These are phyloP conservation scores for Sanghuangporus sanghuang DNA, from an alignment of 1,284 basidiomycete genomes.

Conservation along the genomic window DNA sequence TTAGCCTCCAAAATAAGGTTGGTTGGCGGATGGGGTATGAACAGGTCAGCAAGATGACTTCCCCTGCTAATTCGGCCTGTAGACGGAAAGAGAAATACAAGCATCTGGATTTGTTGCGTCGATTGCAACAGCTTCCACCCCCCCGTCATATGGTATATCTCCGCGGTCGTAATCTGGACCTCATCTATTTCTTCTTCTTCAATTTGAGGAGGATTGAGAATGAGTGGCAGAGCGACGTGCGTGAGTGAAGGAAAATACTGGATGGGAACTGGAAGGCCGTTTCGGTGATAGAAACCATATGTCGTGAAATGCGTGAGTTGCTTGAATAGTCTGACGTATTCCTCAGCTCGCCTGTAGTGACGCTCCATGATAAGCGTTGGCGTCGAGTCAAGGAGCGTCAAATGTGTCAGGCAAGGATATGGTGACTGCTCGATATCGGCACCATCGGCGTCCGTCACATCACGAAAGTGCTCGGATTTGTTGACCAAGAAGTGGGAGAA, in stretches of 20 bases:
- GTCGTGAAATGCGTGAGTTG: slow-evolving; percentile 6
- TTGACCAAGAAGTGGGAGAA: slow-evolving; percentile 4
- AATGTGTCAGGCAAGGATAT: neutral
- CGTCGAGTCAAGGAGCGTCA: neutral
- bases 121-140: neutral
- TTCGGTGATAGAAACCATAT: neutral
- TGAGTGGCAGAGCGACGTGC: slow-evolving; percentile 3
- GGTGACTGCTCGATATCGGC: neutral
- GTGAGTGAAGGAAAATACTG: slow-evolving; percentile 1
- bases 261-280: neutral
- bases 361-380: neutral
- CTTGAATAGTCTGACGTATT: slow-evolving; percentile 2
- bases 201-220: neutral
- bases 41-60: neutral
- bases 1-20: neutral
- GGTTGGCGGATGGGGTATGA: neutral
- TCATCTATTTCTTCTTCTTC: neutral
- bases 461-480: neutral
- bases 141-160: neutral
- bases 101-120: slow-evolving; percentile 3
- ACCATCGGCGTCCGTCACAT: neutral
- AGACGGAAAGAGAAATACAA: neutral
- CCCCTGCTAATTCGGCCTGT: neutral
- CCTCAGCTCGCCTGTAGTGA: neutral
- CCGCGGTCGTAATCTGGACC: neutral